Evolutionary conservation across 2,329 filamentous ascomycete species (phyloP).

Genomic region (Rhytidhysteron rufulum): DNA sequence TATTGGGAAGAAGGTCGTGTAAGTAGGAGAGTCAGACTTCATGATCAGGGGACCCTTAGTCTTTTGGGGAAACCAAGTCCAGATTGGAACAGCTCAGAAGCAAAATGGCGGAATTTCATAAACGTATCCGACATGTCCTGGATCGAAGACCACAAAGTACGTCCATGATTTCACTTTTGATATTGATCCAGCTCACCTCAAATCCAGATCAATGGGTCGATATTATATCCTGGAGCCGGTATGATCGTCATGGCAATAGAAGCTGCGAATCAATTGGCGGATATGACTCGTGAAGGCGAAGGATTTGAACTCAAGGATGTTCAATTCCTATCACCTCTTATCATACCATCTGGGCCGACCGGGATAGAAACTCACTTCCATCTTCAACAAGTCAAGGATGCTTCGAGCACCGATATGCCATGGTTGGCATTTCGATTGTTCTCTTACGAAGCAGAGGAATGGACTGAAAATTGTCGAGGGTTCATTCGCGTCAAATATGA

Average conservation of each 20-base stretch:
- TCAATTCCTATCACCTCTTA: not conserved
- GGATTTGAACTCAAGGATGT: not conserved
- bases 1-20: not conserved
- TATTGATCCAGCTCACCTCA: not conserved
- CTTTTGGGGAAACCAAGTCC: slow-evolving; percentile 18
- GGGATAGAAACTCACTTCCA: not conserved
- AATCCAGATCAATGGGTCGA: slow-evolving; percentile 9
- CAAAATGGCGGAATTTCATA: slow-evolving; percentile 32
- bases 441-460: slow-evolving; percentile 1
- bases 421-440: slow-evolving; percentile 2
- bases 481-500: slow-evolving; percentile 3
- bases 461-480: slow-evolving; percentile 3
- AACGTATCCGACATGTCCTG: slow-evolving; percentile 40
- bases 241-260: slow-evolving; percentile 22
- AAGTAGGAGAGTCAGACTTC: not conserved
- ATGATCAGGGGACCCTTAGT: slow-evolving; percentile 5
- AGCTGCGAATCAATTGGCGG: slow-evolving; percentile 7
- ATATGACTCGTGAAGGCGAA: no score
- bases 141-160: slow-evolving; percentile 41
- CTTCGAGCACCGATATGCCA: not conserved
- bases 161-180: not conserved
- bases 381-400: not conserved
- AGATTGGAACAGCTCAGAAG: slow-evolving; percentile 12
- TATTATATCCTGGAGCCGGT: slow-evolving; percentile 21
- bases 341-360: not conserved